phyloP scores from a whole-genome alignment of 495 filamentous ascomycete genomes.

The Bathelium albidoporum region DNA sequence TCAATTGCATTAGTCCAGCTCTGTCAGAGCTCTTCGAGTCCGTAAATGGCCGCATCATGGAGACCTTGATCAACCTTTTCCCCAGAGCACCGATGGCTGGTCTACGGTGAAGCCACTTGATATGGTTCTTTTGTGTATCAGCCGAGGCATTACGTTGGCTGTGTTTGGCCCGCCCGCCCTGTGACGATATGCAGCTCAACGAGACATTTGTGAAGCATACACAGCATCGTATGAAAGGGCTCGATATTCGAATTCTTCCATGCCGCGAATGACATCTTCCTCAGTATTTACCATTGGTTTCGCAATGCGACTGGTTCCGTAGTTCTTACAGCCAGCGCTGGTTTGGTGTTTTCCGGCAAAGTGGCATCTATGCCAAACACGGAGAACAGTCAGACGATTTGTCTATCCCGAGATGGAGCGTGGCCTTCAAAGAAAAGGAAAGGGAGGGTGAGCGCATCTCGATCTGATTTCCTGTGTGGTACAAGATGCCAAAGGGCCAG shows the following conservation, averaged over 20 bases:
- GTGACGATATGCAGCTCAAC: background rate
- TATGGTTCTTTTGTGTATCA: background rate
- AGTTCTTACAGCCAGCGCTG: background rate
- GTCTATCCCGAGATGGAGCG: background rate
- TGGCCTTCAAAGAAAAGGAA: background rate
- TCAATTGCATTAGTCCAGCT: background rate
- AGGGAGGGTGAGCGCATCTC: background rate
- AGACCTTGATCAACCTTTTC: background rate
- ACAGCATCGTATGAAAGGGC: background rate
- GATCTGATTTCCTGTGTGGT: background rate
- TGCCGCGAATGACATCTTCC: background rate
- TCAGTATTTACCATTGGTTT: background rate
- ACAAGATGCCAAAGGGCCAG: background rate
- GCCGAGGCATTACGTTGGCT: background rate
- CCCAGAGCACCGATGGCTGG: background rate
- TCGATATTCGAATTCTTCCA: background rate
- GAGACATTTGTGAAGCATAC: background rate
- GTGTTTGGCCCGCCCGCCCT: background rate
- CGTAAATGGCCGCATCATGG: background rate
- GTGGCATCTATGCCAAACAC: background rate
- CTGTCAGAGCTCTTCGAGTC: background rate
- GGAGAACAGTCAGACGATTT: slow-evolving; percentile 1
- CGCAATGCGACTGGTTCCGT: background rate
- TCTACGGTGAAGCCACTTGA: background rate
- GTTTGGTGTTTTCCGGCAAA: slow-evolving; percentile 6